Base-by-base conservation (phyloP, 371 early-diverging fungal species). In the Gilbertella persicaria region DNA sequence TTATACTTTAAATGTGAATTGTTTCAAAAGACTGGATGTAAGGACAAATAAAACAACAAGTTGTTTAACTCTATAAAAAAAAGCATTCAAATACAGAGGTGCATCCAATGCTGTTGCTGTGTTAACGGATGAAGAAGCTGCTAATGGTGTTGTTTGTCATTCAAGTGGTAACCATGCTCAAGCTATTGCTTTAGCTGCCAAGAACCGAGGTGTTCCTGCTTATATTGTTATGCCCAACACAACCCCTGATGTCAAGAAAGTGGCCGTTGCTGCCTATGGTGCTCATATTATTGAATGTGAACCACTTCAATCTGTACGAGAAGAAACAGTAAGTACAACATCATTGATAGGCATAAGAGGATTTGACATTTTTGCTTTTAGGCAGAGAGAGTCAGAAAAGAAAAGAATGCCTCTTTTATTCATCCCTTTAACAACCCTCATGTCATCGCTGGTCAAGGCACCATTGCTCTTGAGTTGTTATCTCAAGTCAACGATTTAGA, bases 361-460 rank as follows among this genome's bases (percentile, higher is more conserved):
- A 26, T 3, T 9, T 23, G 23, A 29, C 6, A 4, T 24, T 29
- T 0, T 20, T 14, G 3, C 16, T 23, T 35, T 21, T 33, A 68
- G 72, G 60, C 68, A 4, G 26, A 53, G 12, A 30, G 66, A 39
- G 26, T 77, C 12, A 50, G 42, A 6, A 35, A 45, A 30, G 56
- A 67, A 29, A 79, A 65, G 5, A 72, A 72, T 2, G 73, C 67
- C 7, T 55, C 73, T 0, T 54, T 78, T 33, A 64, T 80, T 38
- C 79, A 71, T 37, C 79, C 80, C 14, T 78, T 58, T 47, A 67
- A 80, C 12, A 64, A 80, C 21, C 62, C 63, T 1, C 29, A 73
- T 50, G 70, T 84, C 8, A 85, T 85, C 42, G 79, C 83, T 19
- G 85, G 85, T 5, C 83, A 85, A 46, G 85, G 84, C 17, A 86